phyloP scores from a whole-genome alignment of 106 monocot species.

The Narthecium ossifragum region DNA sequence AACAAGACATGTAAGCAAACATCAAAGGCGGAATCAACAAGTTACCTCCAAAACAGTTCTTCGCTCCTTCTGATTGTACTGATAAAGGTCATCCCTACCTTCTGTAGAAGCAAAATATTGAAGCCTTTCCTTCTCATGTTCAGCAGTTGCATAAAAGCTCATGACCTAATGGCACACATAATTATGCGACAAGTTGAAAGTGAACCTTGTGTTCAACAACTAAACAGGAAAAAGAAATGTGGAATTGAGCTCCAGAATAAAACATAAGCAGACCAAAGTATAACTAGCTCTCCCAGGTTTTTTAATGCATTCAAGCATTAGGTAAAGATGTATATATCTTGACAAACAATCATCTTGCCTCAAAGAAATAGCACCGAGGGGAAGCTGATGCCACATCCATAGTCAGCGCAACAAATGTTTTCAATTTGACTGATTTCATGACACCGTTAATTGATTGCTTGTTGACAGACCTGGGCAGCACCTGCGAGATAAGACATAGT shows the following conservation, averaged over 20 bases:
- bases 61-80: slow-evolving; percentile 91
- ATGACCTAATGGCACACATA: slow-evolving; percentile 46
- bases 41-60: slow-evolving; percentile 81
- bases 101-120: slow-evolving; percentile 92
- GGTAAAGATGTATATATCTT: too few relatives aligned
- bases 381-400: slow-evolving; percentile 95
- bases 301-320: too few relatives aligned
- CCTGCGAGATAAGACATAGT: slow-evolving; percentile 21
- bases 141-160: slow-evolving; percentile 81
- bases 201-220: too few relatives aligned
- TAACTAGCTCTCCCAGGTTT: too few relatives aligned
- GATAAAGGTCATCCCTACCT: slow-evolving; percentile 93
- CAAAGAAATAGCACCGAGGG: slow-evolving; percentile 91
- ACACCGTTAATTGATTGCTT: slow-evolving; percentile 8
- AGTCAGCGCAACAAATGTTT: slow-evolving; percentile 54
- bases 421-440: slow-evolving; percentile 38
- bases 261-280: too few relatives aligned
- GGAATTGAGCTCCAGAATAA: too few relatives aligned
- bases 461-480: slow-evolving; percentile 29
- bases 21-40: background rate
- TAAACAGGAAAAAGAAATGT: too few relatives aligned
- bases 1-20: too few relatives aligned
- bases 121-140: slow-evolving; percentile 89
- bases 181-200: too few relatives aligned
- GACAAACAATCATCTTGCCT: slow-evolving; percentile 51